phyloP scores from a whole-genome alignment of 2,329 filamentous ascomycete species.

The Cordyceps farinosa region DNA sequence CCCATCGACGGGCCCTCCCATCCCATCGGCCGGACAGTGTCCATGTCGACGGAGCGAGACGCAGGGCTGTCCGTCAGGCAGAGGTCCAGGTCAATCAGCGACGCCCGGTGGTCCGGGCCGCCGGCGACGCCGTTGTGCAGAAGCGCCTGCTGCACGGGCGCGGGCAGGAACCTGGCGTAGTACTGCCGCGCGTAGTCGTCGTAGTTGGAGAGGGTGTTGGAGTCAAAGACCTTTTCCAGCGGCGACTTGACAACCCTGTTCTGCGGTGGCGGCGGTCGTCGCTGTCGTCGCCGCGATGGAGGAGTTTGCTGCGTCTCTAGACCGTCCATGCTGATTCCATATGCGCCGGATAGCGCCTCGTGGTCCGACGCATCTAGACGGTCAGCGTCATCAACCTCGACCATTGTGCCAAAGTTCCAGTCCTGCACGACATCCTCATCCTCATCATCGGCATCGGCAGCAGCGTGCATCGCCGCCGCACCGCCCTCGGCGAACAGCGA shows the following conservation, averaged over 20 bases:
- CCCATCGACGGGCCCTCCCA: constrained; percentile 54
- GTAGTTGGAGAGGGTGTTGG: constrained; percentile 45
- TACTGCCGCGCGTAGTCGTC: constrained; percentile 43
- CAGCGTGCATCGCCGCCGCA: constrained; percentile 39
- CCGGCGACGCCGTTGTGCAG: constrained; percentile 53
- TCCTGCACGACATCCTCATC: constrained; percentile 40
- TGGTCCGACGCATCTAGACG: constrained; percentile 37
- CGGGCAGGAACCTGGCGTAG: constrained; percentile 39
- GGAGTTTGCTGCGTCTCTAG: constrained; percentile 29
- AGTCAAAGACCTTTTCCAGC: constrained; percentile 46
- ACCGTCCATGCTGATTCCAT: neutral
- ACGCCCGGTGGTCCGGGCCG: constrained; percentile 35
- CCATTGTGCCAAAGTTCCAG: constrained; percentile 58
- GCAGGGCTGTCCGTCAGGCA: neutral
- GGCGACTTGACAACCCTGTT: constrained; percentile 39
- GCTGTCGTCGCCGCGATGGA: constrained; percentile 31
- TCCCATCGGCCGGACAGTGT: constrained; percentile 36
- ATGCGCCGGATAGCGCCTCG: constrained; percentile 37
- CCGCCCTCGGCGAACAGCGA: constrained; percentile 53
- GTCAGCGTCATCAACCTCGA: constrained; percentile 44
- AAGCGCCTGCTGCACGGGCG: constrained; percentile 34
- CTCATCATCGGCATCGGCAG: constrained; percentile 26
- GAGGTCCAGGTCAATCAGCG: constrained; percentile 45
- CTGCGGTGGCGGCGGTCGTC: constrained; percentile 36
- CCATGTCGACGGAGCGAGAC: constrained; percentile 37